Evolutionary conservation across 2,329 filamentous ascomycete genomes (phyloP).

Genomic region (Colletotrichum australisinense): DNA sequence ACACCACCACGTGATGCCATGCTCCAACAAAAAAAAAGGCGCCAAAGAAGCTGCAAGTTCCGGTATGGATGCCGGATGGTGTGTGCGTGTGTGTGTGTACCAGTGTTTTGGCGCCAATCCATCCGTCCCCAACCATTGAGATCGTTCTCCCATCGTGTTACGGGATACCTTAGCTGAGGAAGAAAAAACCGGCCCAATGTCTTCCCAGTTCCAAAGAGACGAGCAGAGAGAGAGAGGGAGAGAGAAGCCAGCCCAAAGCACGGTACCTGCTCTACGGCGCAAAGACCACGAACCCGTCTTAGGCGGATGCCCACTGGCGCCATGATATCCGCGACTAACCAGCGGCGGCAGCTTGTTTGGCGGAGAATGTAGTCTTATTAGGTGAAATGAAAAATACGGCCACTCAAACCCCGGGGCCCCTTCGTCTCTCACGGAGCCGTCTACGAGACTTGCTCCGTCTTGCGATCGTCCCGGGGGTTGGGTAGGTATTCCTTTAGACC

Average conservation of each 20-base stretch:
- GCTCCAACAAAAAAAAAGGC: background rate
- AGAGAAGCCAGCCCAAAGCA: conserved; percentile 16
- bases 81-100: background rate
- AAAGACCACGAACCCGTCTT: conserved; percentile 19
- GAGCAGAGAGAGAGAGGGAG: background rate
- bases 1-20: conserved; percentile 1
- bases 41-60: conserved; percentile 32
- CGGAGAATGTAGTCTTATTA: conserved; percentile 35
- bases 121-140: conserved; percentile 6
- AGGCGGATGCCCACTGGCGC: conserved; percentile 4
- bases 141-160: background rate
- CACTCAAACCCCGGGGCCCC: background rate
- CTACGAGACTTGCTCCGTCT: conserved; percentile 6
- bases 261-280: background rate
- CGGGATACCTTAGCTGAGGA: background rate
- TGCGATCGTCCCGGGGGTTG: background rate
- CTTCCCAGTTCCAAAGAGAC: background rate
- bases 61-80: conserved; percentile 14
- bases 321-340: conserved; percentile 24
- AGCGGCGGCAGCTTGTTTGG: conserved; percentile 28
- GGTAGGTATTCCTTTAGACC: background rate
- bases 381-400: conserved; percentile 24
- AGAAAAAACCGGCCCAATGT: background rate
- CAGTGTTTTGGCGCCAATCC: conserved; percentile 26
- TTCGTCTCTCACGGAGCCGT: conserved; percentile 8